Evolutionary conservation across 768 basidiomycete species (phyloP), one percentile per base, ranked within the genome.

Genomic region (Psilocybe cubensis): DNA sequence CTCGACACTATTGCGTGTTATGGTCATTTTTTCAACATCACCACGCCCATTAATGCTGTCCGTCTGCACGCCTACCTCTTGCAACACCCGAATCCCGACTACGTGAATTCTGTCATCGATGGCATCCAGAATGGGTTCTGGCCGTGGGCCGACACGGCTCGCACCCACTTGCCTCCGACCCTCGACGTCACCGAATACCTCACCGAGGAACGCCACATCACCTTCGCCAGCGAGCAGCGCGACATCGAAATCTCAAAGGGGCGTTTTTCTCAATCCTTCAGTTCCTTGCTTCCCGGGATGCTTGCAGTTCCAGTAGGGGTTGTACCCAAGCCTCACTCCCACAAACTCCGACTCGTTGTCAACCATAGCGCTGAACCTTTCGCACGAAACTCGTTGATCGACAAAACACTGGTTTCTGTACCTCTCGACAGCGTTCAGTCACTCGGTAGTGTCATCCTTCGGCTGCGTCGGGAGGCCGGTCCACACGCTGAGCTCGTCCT

Each of bases 351-450:
- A 12, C 31, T 33, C 31, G 12, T 33, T 33, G 31, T 33, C 31
- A 12, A 33, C 31, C 31, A 33, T 6, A 33, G 31, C 31, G 12
- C 7, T 6, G 31, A 12, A 12, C 31, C 31, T 7, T 12, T 7
- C 31, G 31, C 31, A 7, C 31, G 6, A 33, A 33, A 33, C 31
- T 33, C 31, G 31, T 7, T 12, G 31, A 33, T 43, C n/a, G 21
- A 11, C 12, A 47, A 24, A 14, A 25, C 25, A 4, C 24, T 2
- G 4, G 46, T 47, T 27, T 3, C 2, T 2, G 43, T 45, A 21
- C 60, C 42, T 0, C 54, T 69, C 8, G 67, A 71, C 28, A 57
- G 43, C 17, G 54, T 66, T 23, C 46, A 52, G 0, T 35, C 59
- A 11, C 61, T 68, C 27, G 51, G 56, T 0, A 25, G 43, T 12